Evolutionary conservation across 345 rosid genomes (phyloP), one percentile per base, ranked within the genome.

Genomic region (Salix koriyanagi): DNA sequence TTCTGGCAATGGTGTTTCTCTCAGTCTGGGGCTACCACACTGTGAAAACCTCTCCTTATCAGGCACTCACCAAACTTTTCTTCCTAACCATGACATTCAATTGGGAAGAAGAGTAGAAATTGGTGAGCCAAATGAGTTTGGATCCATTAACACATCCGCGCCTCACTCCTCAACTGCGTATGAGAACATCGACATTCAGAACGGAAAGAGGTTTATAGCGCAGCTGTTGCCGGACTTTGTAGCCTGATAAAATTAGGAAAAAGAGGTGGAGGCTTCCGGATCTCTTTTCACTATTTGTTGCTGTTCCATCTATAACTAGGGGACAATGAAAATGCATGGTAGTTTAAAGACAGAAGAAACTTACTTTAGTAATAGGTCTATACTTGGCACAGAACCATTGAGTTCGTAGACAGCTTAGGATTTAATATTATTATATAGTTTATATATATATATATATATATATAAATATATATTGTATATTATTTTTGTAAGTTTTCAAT

Each of bases 181-280:
- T 67, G 94, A 91, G 37, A 88, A 81, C 85, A 89, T 95, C 85
- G 85, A 89, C 73, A 90, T 93, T 42, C 94, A 90, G 89, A 91
- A 87, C 88, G 76, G 94, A 73, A 95, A 91, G 91, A 87, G 97
- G 88, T 93, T 93, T 65, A 91, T 86, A 23, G 98, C 97, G 23
- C 98, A 91, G 69, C 80, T 93, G 76, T 84, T 95, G 84, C 97
- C 90, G 4, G 99, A 95, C 86, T 95, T 91, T 65, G 99, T 95
- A 73, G 87, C 97, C 71, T 95, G 87, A 89, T 41, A 36, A 61
- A 34, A 64, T 54, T 65, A 26, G 56, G 34, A 46, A 7, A 67
- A 46, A 42, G 80, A 65, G 52, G 52, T 46, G 52, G 52, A 54
- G 58, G 73, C 66, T 32, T 67, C 50, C 67, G 28, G 58, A 39